A percentile compares a stretch with the other conserved stretches of the same genome.
Evolutionary conservation across 2,329 filamentous ascomycete genomes (phyloP).

Genomic region (Anisogramma anomala): DNA sequence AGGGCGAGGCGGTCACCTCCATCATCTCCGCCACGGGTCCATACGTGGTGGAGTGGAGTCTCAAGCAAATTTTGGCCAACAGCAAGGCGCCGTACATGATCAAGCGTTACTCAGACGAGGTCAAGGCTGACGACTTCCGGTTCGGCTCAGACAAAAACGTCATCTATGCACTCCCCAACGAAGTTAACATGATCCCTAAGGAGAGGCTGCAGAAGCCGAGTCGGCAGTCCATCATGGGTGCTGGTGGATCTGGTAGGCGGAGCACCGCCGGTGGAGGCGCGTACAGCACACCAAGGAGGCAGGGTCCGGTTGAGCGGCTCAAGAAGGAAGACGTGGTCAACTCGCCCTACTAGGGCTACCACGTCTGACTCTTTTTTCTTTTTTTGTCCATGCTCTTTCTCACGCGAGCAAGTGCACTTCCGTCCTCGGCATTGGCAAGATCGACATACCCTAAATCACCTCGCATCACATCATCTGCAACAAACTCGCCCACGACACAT

Average conservation of each 20-base stretch:
- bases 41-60: constrained; percentile 91
- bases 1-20: constrained; percentile 71
- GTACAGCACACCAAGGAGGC: constrained; percentile 10
- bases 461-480: neutral
- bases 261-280: constrained; percentile 34
- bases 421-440: neutral
- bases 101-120: constrained; percentile 88
- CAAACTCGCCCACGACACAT: neutral
- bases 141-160: constrained; percentile 96
- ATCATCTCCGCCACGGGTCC: constrained; percentile 95
- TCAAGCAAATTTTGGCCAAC: constrained; percentile 77
- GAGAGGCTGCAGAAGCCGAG: constrained; percentile 77
- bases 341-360: constrained; percentile 37
- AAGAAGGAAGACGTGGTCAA: constrained; percentile 78
- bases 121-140: constrained; percentile 98
- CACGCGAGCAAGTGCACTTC: no score
- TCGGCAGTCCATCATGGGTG: constrained; percentile 75
- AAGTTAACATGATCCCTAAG: constrained; percentile 95
- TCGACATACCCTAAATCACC: neutral
- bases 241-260: constrained; percentile 38
- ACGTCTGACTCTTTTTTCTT: neutral
- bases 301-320: constrained; percentile 28
- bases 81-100: constrained; percentile 86
- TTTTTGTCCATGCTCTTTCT: neutral
- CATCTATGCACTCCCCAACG: constrained; percentile 90